Conservation (phyloP, 805 yeast species). For the Nakazawaea ambrosiae region DNA sequence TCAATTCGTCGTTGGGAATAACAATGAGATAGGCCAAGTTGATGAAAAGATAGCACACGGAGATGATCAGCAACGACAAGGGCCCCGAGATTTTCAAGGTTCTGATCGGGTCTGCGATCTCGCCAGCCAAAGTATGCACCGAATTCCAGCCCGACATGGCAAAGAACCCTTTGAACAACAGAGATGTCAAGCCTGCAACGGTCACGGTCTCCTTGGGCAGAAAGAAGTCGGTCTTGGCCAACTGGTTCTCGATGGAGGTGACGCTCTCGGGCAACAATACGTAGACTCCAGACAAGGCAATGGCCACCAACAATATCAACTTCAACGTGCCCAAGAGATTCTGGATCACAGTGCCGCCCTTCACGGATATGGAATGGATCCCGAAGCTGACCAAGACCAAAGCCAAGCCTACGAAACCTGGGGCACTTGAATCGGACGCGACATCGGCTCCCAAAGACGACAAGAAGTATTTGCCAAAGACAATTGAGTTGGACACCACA, state of each 20-base stretch:
- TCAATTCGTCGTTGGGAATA: slow-evolving; percentile 40
- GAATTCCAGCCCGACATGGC: slow-evolving; percentile 51
- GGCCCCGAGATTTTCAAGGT: slow-evolving; percentile 52
- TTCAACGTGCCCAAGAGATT: slow-evolving; percentile 59
- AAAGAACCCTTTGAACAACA: slow-evolving; percentile 44
- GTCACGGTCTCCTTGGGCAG: slow-evolving; percentile 24
- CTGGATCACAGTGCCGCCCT: slow-evolving; percentile 53
- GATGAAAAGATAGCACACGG: slow-evolving; percentile 38
- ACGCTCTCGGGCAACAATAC: slow-evolving; percentile 40
- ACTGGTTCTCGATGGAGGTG: slow-evolving; percentile 37
- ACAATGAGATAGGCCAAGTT: slow-evolving; percentile 45
- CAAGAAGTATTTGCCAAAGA: slow-evolving; percentile 47
- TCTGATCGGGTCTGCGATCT: slow-evolving; percentile 42
- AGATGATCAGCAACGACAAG: slow-evolving; percentile 32
- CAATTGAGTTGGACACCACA: slow-evolving; percentile 41
- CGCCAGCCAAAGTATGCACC: slow-evolving; percentile 47
- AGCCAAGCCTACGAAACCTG: slow-evolving; percentile 35
- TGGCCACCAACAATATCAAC: slow-evolving; percentile 41
- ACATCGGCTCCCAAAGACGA: slow-evolving; percentile 35
- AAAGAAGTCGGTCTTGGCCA: slow-evolving; percentile 25
- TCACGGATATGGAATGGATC: slow-evolving; percentile 54
- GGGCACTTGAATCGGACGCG: slow-evolving; percentile 25
- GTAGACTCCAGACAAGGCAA: slow-evolving; percentile 53
- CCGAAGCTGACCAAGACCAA: slow-evolving; percentile 29
- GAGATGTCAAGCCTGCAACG: slow-evolving; percentile 37